phyloP scores from a whole-genome alignment of 106 monocot species.

The Alisma plantagoaquatica region DNA sequence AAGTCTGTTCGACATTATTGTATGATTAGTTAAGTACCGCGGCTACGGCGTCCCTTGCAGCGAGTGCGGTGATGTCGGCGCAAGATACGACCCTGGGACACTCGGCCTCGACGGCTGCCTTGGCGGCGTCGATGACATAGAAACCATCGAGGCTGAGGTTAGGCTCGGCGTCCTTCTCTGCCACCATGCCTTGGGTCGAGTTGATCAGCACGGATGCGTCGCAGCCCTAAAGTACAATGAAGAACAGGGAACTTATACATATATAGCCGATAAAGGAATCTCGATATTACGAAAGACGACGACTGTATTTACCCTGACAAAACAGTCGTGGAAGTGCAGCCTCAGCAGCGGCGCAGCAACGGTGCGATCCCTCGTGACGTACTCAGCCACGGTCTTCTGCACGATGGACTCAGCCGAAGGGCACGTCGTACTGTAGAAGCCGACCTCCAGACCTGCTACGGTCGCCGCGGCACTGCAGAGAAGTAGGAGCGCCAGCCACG shows the following conservation, averaged over 20 bases:
- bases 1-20: constrained; percentile 5
- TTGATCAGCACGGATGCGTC: constrained; percentile 57
- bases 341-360: constrained; percentile 35
- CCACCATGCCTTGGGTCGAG: constrained; percentile 7
- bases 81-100: constrained; percentile 60
- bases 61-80: constrained; percentile 53
- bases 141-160: constrained; percentile 39
- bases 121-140: constrained; percentile 33
- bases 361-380: constrained; percentile 21
- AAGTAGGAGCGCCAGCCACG: no score
- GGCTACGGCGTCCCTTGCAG: constrained; percentile 38
- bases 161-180: constrained; percentile 45
- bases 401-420: constrained; percentile 56
- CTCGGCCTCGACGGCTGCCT: constrained; percentile 26
- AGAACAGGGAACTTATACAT: neutral
- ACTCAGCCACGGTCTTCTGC: constrained; percentile 13
- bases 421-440: constrained; percentile 49
- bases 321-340: constrained; percentile 89
- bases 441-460: constrained; percentile 6
- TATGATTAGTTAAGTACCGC: no score
- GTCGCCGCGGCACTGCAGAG: no score
- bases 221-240: constrained; percentile 52
- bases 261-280: neutral
- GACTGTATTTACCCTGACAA: constrained; percentile 32
- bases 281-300: neutral